These are phyloP conservation scores for Salvia sclarea DNA, from an alignment of 305 asterid genomes.

Conservation along the genomic window DNA sequence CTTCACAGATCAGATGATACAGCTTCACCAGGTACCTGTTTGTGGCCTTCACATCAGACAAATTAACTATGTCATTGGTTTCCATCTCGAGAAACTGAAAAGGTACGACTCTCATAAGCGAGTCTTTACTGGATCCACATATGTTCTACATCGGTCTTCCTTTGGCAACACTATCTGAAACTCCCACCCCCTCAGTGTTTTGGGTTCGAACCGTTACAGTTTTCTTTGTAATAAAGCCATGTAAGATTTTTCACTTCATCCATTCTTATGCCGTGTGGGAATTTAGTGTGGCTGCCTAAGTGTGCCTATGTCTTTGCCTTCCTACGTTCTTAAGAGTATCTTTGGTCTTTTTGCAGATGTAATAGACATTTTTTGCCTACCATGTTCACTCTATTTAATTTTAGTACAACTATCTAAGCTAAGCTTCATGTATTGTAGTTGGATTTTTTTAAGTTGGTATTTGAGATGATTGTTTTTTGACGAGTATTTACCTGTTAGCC, in stretches of 20 bases:
- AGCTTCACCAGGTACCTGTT: neutral
- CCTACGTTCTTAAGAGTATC: neutral
- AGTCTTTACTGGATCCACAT: conserved; percentile 35
- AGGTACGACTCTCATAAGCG: conserved; percentile 32
- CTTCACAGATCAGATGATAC: conserved; percentile 66
- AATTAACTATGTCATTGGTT: conserved; percentile 17
- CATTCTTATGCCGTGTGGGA: conserved; percentile 37
- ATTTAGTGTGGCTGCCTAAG: conserved; percentile 29
- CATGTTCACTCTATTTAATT: neutral
- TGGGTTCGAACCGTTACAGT: conserved; percentile 37
- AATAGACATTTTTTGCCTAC: conserved; percentile 27
- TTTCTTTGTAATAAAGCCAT: conserved; percentile 48
- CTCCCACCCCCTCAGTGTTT: conserved; percentile 11
- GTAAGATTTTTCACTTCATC: conserved; percentile 42
- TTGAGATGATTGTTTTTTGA: neutral
- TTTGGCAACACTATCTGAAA: conserved; percentile 37
- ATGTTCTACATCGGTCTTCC: conserved; percentile 34
- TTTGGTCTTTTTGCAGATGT: conserved; percentile 38
- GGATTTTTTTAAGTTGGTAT: neutral
- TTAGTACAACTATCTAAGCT: neutral
- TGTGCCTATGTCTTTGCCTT: conserved; percentile 24
- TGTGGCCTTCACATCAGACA: conserved; percentile 15
- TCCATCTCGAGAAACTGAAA: conserved; percentile 20
- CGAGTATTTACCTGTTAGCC: too few species aligned
- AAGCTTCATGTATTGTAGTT: neutral